Percentiles rank a stretch among this genome's conserved stretches.
These are phyloP conservation scores for Lasiodiplodia theobromae DNA, from an alignment of 2,329 filamentous ascomycete genomes.

Conservation along the genomic window DNA sequence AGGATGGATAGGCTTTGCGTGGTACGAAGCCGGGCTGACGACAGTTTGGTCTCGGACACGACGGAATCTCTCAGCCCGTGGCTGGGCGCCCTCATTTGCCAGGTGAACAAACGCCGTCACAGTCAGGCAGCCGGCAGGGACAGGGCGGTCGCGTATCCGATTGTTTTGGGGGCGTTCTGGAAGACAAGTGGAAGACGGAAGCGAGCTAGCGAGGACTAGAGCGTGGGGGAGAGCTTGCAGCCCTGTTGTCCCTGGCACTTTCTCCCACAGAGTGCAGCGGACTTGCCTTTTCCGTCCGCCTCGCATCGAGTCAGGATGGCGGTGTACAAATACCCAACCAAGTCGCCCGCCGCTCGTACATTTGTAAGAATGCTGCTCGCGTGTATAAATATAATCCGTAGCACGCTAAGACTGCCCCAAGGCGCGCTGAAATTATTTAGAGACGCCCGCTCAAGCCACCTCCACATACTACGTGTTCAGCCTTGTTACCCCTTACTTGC, in stretches of 20 bases:
- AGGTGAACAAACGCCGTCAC: too few relatives aligned
- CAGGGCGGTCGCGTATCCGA: neutral
- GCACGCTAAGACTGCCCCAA: neutral
- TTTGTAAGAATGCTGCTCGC: neutral
- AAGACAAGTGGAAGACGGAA: constrained; percentile 19
- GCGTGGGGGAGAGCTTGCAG: neutral
- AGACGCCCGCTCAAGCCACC: constrained; percentile 15
- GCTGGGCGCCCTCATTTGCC: too few relatives aligned
- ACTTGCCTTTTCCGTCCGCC: constrained; percentile 22
- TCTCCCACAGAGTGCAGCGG: constrained; percentile 19
- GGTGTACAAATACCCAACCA: constrained; percentile 9
- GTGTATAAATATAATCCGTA: constrained; percentile 10
- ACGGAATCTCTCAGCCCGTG: too few relatives aligned
- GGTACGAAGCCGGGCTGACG: neutral
- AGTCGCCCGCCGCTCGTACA: neutral
- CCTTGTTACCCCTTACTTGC: constrained; percentile 5
- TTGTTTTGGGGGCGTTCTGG: constrained; percentile 5
- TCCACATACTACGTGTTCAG: constrained; percentile 14
- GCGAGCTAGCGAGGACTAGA: neutral
- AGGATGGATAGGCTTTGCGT: too few relatives aligned
- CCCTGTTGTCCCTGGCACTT: neutral
- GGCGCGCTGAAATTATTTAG: constrained; percentile 12
- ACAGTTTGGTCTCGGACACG: neutral
- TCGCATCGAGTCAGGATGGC: constrained; percentile 21
- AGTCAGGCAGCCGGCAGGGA: neutral